These are phyloP conservation scores for Deakozyma indianensis DNA, from an alignment of 805 yeast genomes.

Conservation along the genomic window DNA sequence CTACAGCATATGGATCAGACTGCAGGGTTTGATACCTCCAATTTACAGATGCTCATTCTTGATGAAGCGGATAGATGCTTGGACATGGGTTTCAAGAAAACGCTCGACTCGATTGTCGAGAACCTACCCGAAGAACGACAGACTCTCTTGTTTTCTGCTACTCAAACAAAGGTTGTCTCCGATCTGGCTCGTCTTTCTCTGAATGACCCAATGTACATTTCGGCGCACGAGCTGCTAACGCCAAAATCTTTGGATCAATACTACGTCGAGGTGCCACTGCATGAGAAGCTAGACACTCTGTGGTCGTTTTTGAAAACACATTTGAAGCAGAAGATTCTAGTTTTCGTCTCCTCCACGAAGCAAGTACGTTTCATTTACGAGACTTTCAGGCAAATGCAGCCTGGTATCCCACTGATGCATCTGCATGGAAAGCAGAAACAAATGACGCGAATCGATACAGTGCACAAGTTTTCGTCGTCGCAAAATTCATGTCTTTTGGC, in stretches of 20 bases:
- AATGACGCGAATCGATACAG: constrained; percentile 73
- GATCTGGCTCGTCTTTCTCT: constrained; percentile 74
- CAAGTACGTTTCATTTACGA: constrained; percentile 87
- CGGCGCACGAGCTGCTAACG: constrained; percentile 35
- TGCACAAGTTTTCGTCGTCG: constrained; percentile 61
- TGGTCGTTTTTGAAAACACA: constrained; percentile 83
- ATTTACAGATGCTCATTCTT: constrained; percentile 62
- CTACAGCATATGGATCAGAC: constrained; percentile 87
- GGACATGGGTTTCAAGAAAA: constrained; percentile 84
- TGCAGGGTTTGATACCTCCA: constrained; percentile 58
- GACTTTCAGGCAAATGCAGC: constrained; percentile 72
- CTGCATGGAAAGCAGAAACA: constrained; percentile 85
- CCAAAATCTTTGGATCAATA: constrained; percentile 81
- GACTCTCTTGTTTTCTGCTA: constrained; percentile 75
- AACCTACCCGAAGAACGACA: constrained; percentile 73
- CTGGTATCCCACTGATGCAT: constrained; percentile 79
- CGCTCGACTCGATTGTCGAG: constrained; percentile 64
- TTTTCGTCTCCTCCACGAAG: constrained; percentile 75
- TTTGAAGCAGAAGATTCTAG: constrained; percentile 63
- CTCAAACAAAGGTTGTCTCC: constrained; percentile 69
- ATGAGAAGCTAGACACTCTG: constrained; percentile 71
- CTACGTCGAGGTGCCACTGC: constrained; percentile 54
- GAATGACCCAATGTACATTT: constrained; percentile 44
- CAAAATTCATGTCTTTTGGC: constrained; percentile 74
- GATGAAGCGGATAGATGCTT: constrained; percentile 90